Percentiles rank a stretch among this genome's conserved stretches.
Evolutionary conservation across 495 filamentous ascomycete species (phyloP).

Genomic region (Halenospora varia): DNA sequence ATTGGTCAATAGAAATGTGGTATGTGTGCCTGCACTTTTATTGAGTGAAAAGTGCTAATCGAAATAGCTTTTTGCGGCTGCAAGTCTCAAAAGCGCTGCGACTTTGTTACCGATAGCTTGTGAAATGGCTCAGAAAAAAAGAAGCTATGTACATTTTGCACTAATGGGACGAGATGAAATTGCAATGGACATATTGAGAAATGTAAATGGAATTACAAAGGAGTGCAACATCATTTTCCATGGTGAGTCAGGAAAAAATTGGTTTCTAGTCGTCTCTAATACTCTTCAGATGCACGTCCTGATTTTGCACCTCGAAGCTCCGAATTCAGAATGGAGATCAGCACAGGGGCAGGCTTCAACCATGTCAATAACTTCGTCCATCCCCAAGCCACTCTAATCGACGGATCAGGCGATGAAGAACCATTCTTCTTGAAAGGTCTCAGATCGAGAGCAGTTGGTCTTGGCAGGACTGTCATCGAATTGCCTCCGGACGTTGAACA

Average conservation of each 20-base stretch:
- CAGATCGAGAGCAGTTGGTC: conserved; percentile 7
- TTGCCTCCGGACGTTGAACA: conserved; percentile 56
- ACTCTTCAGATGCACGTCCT: conserved; percentile 41
- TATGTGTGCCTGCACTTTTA: conserved; percentile 16
- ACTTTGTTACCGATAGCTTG: conserved; percentile 52
- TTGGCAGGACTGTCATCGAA: conserved; percentile 48
- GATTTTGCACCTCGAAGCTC: conserved; percentile 45
- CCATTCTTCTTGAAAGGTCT: conserved; percentile 28
- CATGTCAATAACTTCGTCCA: conserved; percentile 43
- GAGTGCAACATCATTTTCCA: conserved; percentile 52
- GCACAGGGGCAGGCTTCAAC: conserved; percentile 36
- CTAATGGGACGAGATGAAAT: conserved; percentile 51
- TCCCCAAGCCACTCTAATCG: conserved; percentile 48
- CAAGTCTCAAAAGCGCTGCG: conserved; percentile 45
- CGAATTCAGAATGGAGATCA: conserved; percentile 46
- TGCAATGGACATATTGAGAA: conserved; percentile 44
- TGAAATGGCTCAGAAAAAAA: conserved; percentile 41
- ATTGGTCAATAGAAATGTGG: conserved; percentile 32
- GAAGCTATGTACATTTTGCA: conserved; percentile 50
- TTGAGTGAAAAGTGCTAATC: conserved; percentile 15
- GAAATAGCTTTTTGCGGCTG: conserved; percentile 38
- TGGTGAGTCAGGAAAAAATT: conserved; percentile 31
- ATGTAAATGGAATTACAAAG: conserved; percentile 43
- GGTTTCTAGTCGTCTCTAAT: not conserved
- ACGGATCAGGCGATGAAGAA: conserved; percentile 40